phyloP scores from a whole-genome alignment of 2,329 filamentous ascomycete genomes.

The Taxawa tesnikishii region DNA sequence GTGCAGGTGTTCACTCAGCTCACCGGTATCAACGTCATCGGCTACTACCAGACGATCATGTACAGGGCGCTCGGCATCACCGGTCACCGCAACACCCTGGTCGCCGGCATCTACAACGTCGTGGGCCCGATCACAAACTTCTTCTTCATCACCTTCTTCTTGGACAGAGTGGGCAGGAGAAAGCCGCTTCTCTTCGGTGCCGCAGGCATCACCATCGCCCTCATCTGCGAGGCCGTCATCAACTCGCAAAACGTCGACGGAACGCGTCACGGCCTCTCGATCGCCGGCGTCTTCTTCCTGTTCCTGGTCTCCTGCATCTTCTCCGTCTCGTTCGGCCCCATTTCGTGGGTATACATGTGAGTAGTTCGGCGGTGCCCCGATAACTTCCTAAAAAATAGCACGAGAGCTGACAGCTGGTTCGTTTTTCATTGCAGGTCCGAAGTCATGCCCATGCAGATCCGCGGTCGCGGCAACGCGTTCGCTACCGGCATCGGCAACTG shows the following conservation, averaged over 20 bases:
- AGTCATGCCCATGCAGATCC: constrained; percentile 55
- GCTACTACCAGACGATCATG: constrained; percentile 12
- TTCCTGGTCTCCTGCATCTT: constrained; percentile 50
- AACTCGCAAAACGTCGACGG: constrained; percentile 38
- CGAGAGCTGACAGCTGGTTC: too few relatives aligned
- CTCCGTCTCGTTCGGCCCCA: constrained; percentile 46
- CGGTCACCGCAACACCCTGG: constrained; percentile 33
- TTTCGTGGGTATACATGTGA: constrained; percentile 54
- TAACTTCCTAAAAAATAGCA: too few relatives aligned
- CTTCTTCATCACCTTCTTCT: constrained; percentile 46
- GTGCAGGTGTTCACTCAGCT: constrained; percentile 9
- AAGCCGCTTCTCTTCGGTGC: constrained; percentile 43
- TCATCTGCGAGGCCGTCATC: constrained; percentile 48
- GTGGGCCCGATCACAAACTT: constrained; percentile 45
- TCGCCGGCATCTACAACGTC: constrained; percentile 49
- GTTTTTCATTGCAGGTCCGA: too few relatives aligned
- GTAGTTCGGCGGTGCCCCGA: too few relatives aligned
- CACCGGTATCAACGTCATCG: constrained; percentile 9
- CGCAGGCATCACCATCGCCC: constrained; percentile 41
- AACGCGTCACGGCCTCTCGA: constrained; percentile 34
- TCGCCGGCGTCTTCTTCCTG: constrained; percentile 53
- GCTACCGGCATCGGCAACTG: constrained; percentile 47
- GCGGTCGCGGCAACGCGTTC: constrained; percentile 45
- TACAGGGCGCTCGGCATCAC: constrained; percentile 10
- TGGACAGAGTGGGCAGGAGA: constrained; percentile 41